Conservation (phyloP, 2,329 filamentous ascomycete genomes). For the Colletotrichum sp. region DNA sequence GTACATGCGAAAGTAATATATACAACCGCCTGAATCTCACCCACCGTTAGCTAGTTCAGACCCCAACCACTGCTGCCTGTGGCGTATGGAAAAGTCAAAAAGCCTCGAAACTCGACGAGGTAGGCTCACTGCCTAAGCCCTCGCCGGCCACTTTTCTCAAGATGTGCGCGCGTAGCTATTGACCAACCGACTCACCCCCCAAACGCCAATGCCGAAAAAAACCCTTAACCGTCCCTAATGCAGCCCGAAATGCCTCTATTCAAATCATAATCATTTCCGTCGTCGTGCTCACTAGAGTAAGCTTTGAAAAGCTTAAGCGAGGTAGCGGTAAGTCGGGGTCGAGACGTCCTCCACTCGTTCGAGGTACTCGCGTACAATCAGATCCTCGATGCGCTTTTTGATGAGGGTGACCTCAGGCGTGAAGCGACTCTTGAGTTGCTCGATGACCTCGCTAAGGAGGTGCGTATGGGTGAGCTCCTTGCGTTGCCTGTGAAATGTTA, state of each 20-base stretch:
- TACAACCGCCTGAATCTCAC: neutral
- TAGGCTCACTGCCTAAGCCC: neutral
- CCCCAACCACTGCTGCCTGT: neutral
- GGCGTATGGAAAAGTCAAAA: neutral
- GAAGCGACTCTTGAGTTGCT: constrained; percentile 73
- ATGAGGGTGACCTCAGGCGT: constrained; percentile 78
- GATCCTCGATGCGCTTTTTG: constrained; percentile 80
- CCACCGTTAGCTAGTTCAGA: neutral
- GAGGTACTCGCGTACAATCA: constrained; percentile 79
- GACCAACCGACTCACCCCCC: neutral
- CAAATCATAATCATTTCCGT: neutral
- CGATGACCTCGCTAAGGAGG: constrained; percentile 74
- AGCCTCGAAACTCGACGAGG: neutral
- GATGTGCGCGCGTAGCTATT: neutral
- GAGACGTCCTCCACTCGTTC: constrained; percentile 75
- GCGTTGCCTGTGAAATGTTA: constrained; percentile 63
- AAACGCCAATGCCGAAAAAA: neutral
- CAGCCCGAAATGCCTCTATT: neutral
- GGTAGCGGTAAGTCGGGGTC: constrained; percentile 71
- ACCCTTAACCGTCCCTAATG: neutral
- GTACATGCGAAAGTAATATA: neutral
- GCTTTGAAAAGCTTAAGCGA: constrained; percentile 58
- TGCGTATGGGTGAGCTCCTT: constrained; percentile 74
- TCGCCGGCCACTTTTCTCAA: neutral
- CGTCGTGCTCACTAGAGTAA: neutral